A percentile compares a stretch with the other conserved stretches of the same genome.
Evolutionary conservation across 768 basidiomycete species (phyloP).

Genomic region (Termitomyces sp.): DNA sequence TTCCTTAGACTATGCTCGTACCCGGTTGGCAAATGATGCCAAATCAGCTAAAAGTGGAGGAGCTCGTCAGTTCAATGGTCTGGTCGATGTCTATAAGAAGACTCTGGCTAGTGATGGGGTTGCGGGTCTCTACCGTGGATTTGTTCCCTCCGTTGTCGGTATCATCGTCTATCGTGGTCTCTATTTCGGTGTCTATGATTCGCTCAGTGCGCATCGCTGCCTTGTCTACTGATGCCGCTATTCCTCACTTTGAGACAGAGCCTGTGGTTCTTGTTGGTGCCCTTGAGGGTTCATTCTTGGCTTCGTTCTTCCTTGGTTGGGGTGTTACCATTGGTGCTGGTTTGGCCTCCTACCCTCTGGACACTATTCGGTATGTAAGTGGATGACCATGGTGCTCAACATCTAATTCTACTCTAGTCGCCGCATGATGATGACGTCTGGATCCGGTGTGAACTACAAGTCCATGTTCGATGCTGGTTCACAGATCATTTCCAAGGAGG

Average conservation of each 20-base stretch:
- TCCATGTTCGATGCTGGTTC: slow-evolving; percentile 97
- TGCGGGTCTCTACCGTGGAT: slow-evolving; percentile 99
- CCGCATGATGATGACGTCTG: slow-evolving; percentile 99
- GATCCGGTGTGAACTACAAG: slow-evolving; percentile 94
- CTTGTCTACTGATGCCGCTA: slow-evolving; percentile 5
- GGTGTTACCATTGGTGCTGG: slow-evolving; percentile 99
- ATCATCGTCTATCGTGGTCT: slow-evolving; percentile 99
- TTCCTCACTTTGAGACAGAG: slow-evolving; percentile 43
- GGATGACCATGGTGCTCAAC: background rate
- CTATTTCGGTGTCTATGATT: slow-evolving; percentile 97
- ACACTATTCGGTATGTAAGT: slow-evolving; percentile 73
- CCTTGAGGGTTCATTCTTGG: slow-evolving; percentile 93
- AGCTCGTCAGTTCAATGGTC: slow-evolving; percentile 96
- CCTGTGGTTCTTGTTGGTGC: slow-evolving; percentile 96
- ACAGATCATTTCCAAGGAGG: slow-evolving; percentile 93
- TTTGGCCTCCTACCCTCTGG: slow-evolving; percentile 94
- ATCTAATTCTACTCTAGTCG: slow-evolving; percentile 55
- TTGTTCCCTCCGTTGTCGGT: slow-evolving; percentile 97
- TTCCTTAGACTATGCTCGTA: slow-evolving; percentile 99
- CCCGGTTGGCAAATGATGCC: slow-evolving; percentile 96
- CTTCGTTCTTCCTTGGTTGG: slow-evolving; percentile 97
- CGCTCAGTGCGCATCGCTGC: slow-evolving; percentile 60
- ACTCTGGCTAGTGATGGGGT: slow-evolving; percentile 97
- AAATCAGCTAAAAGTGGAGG: slow-evolving; percentile 92
- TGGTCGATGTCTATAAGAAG: slow-evolving; percentile 96